Percentiles rank a stretch among this genome's conserved stretches.
These are phyloP conservation scores for Psilocybe mexicana DNA, from an alignment of 1,284 basidiomycete genomes.

Conservation along the genomic window DNA sequence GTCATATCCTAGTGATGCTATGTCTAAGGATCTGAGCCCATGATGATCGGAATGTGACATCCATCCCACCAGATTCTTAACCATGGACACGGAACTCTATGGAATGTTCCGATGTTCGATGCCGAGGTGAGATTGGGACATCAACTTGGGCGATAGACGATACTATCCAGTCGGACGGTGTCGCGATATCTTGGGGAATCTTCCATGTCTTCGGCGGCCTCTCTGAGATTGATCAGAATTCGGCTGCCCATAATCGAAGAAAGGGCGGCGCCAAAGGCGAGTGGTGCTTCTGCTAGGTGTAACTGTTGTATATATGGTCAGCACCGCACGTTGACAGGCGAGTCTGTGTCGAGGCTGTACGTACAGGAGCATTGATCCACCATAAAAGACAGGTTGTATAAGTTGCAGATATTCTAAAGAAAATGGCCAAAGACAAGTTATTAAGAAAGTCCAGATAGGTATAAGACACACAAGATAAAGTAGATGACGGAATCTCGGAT, in stretches of 20 bases:
- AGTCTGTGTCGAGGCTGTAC: neutral
- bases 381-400: neutral
- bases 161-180: no score
- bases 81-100: no score
- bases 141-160: no score
- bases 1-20: no score
- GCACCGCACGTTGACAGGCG: neutral
- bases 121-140: no score
- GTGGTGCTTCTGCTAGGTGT: neutral
- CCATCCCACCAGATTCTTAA: no score
- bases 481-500: slow-evolving; percentile 2
- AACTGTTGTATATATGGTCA: neutral
- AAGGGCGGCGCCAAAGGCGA: neutral
- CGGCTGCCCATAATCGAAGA: neutral
- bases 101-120: no score
- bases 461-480: neutral
- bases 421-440: neutral
- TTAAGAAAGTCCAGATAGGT: neutral
- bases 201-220: neutral
- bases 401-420: neutral
- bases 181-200: no score
- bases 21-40: no score
- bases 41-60: no score
- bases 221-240: neutral
- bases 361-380: neutral